A percentile compares a stretch with the other conserved stretches of the same genome.
Evolutionary conservation across 1,284 basidiomycete species (phyloP).

Genomic region (Peniophora sp.): DNA sequence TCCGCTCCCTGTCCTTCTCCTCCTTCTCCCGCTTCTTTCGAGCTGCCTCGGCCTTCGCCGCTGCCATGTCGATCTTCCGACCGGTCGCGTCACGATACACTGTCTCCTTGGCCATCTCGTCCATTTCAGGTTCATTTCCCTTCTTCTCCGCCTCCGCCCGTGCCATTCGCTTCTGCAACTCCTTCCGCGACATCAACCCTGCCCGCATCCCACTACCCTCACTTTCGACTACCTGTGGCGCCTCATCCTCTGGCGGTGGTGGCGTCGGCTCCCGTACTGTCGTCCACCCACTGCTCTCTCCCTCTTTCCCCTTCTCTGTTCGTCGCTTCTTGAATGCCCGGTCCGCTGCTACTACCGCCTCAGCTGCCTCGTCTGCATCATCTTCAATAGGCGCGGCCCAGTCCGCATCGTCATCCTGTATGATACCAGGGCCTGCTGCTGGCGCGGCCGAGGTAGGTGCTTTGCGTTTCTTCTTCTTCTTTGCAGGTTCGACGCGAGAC

Average conservation of each 20-base stretch:
- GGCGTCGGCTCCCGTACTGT: constrained; percentile 44
- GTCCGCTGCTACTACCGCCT: constrained; percentile 61
- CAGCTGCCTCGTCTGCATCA: constrained; percentile 36
- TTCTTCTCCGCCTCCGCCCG: constrained; percentile 26
- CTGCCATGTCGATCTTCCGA: constrained; percentile 82
- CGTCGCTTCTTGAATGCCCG: constrained; percentile 72
- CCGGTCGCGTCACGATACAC: constrained; percentile 91
- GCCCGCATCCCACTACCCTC: constrained; percentile 47
- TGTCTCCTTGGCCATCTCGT: constrained; percentile 72
- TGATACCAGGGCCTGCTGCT: constrained; percentile 29
- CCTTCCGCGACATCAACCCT: constrained; percentile 70
- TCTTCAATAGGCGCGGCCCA: constrained; percentile 37
- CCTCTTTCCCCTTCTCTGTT: constrained; percentile 17
- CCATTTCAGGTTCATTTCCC: constrained; percentile 22
- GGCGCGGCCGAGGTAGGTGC: constrained; percentile 26
- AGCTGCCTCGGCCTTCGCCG: constrained; percentile 76
- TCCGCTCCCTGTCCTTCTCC: constrained; percentile 81
- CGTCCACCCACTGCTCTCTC: constrained; percentile 48
- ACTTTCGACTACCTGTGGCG: constrained; percentile 54
- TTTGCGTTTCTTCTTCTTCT: constrained; percentile 69
- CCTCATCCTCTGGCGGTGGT: constrained; percentile 57
- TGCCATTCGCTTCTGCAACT: constrained; percentile 50
- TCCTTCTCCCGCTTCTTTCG: constrained; percentile 69
- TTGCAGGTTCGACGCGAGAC: constrained; percentile 52
- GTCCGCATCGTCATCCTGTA: constrained; percentile 65